Evolutionary conservation across 2,329 filamentous ascomycete genomes (phyloP).

Genomic region (Catunica adiposa): DNA sequence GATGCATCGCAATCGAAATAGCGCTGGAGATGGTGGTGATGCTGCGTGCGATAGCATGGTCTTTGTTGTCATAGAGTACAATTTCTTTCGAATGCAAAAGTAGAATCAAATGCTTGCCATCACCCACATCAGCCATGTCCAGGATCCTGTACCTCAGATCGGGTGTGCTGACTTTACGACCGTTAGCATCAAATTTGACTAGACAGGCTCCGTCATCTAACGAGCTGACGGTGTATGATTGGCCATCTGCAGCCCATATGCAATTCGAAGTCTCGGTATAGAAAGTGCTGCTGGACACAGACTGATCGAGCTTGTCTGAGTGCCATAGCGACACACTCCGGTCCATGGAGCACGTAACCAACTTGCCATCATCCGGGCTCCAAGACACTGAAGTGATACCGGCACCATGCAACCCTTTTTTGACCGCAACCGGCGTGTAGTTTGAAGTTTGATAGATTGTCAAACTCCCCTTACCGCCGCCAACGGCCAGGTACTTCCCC

Average conservation of each 20-base stretch:
- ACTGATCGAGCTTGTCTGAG: neutral
- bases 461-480: slow-evolving; percentile 57
- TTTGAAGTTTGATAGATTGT: slow-evolving; percentile 66
- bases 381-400: slow-evolving; percentile 71
- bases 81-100: too few species aligned
- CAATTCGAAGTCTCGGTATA: neutral
- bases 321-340: slow-evolving; percentile 44
- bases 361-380: slow-evolving; percentile 77
- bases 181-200: too few species aligned
- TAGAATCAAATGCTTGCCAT: too few species aligned
- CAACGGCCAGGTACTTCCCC: slow-evolving; percentile 65
- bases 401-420: slow-evolving; percentile 45
- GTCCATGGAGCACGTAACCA: slow-evolving; percentile 72
- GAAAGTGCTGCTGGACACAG: neutral
- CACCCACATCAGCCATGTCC: too few species aligned
- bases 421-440: slow-evolving; percentile 41
- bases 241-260: neutral
- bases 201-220: too few species aligned
- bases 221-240: too few species aligned
- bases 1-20: slow-evolving; percentile 57
- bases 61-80: too few species aligned
- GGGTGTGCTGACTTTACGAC: too few species aligned
- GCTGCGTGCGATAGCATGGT: too few species aligned
- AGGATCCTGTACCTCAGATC: too few species aligned
- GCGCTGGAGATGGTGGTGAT: neutral